Evolutionary conservation across 1,284 basidiomycete species (phyloP), one percentile per base, ranked within the genome.

Genomic region (Boletus semigastroideus): DNA sequence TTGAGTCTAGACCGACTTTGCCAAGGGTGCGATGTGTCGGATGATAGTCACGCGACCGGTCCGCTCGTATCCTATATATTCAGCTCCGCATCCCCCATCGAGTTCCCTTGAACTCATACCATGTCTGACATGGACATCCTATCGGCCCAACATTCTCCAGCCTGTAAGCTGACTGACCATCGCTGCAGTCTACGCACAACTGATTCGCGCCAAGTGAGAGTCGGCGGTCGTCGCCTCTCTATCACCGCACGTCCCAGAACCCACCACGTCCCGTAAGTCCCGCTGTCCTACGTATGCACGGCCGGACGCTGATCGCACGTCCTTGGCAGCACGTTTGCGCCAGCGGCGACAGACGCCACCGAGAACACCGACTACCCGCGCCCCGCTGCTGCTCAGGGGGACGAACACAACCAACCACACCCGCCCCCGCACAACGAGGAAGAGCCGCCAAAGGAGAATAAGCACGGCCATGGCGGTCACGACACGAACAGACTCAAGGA

Each of bases 181-280:
- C 27, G 27, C 41, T 2, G 11, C 12, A 11, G 19, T 25, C 12
- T 14, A 27, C 9, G 8, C 8, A 8, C 27, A 14, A n/a, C 42
- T 52, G 37, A 44, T 28, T 5, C 33, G 17, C 11, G 30, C 20
- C 57, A n/a, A 86, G 84, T 84, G 59, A 84, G 81, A 71, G 84
- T 86, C 20, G 84, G 78, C 42, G 83, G 84, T 27, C 77, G 84
- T 31, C 78, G 84, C 22, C 74, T 82, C 44, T 87, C 84, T 16
- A 58, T 77, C 28, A 76, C 67, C 49, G 64, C 73, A 10, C 74
- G 70, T 48, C 70, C 70, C 56, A 75, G 72, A 60, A 64, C 73
- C 36, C 68, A 73, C 51, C 53, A 53, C n/a, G 46, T 66, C 22
- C 49, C 66, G 79, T 80, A 59, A 55, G 77, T 71, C 27, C 16